Conservation (phyloP, 2,329 filamentous ascomycete species). For the Dothistroma septosporum region DNA sequence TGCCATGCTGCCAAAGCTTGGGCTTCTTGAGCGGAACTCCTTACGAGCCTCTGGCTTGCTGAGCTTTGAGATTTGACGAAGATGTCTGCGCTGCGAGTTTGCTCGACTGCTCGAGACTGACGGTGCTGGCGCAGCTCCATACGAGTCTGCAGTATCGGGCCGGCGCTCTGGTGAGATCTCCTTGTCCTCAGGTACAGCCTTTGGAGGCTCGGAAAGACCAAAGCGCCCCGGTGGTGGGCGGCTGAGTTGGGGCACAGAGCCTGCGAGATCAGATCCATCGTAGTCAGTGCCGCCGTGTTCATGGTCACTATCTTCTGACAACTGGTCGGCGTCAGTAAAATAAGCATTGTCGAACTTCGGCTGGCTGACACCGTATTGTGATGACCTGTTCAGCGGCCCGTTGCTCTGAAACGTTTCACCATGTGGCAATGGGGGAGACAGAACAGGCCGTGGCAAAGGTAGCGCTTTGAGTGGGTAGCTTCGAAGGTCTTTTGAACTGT, state of each 20-base stretch:
- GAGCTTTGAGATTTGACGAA: slow-evolving; percentile 22
- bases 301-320: slow-evolving; percentile 28
- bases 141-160: slow-evolving; percentile 31
- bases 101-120: slow-evolving; percentile 32
- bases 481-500: slow-evolving; percentile 25
- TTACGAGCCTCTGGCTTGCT: slow-evolving; percentile 16
- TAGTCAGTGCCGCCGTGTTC: slow-evolving; percentile 23
- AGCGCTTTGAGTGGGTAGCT: slow-evolving; percentile 32
- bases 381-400: slow-evolving; percentile 34
- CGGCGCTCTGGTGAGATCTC: slow-evolving; percentile 34
- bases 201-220: slow-evolving; percentile 31
- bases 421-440: slow-evolving; percentile 28
- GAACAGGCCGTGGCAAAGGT: slow-evolving; percentile 30
- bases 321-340: slow-evolving; percentile 26
- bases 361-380: slow-evolving; percentile 34
- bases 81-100: slow-evolving; percentile 22
- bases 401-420: slow-evolving; percentile 20
- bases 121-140: slow-evolving; percentile 32
- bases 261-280: slow-evolving; percentile 28
- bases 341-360: slow-evolving; percentile 16
- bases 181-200: slow-evolving; percentile 34
- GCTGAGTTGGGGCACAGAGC: slow-evolving; percentile 26
- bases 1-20: slow-evolving; percentile 55
- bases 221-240: slow-evolving; percentile 29
- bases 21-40: slow-evolving; percentile 55